These are phyloP conservation scores for Lavandula angustifolia DNA, from an alignment of 257 asterid genomes.

Conservation along the genomic window DNA sequence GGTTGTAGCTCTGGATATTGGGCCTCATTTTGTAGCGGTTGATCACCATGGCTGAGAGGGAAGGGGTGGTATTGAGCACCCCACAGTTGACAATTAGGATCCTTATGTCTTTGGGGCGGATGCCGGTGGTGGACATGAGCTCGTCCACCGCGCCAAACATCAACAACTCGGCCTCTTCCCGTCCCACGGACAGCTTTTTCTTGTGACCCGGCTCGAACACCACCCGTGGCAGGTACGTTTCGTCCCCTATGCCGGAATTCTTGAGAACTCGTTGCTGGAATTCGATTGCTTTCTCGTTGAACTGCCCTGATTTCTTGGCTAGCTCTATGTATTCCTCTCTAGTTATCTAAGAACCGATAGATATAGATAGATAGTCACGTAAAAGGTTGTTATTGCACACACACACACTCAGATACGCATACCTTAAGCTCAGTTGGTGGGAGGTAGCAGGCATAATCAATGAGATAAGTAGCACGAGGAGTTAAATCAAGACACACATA, in stretches of 20 bases:
- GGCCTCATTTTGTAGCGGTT: conserved; percentile 58
- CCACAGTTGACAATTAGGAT: conserved; percentile 66
- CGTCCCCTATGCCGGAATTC: conserved; percentile 63
- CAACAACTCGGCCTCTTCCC: conserved; percentile 54
- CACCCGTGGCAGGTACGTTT: conserved; percentile 57
- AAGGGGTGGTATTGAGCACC: conserved; percentile 66
- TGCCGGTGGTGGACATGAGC: conserved; percentile 46
- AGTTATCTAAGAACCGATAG: conserved; percentile 61
- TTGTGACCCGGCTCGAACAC: conserved; percentile 43
- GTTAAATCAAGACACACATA: conserved; percentile 41
- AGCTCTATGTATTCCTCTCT: conserved; percentile 56
- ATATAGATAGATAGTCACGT: too few species aligned
- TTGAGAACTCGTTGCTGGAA: conserved; percentile 56
- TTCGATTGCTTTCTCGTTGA: conserved; percentile 46
- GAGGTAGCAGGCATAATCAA: conserved; percentile 58
- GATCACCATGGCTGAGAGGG: conserved; percentile 71
- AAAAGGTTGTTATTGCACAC: too few species aligned
- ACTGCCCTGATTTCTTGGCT: conserved; percentile 59
- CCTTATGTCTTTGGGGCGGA: conserved; percentile 46
- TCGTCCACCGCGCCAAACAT: conserved; percentile 64
- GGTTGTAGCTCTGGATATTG: conserved; percentile 57
- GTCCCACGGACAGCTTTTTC: conserved; percentile 39
- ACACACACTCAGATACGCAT: not conserved
- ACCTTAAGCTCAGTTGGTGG: conserved; percentile 71
- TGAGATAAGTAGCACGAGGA: conserved; percentile 55